Base-by-base conservation (phyloP, 805 yeast species). In the Ogataea thermomethanolica region DNA sequence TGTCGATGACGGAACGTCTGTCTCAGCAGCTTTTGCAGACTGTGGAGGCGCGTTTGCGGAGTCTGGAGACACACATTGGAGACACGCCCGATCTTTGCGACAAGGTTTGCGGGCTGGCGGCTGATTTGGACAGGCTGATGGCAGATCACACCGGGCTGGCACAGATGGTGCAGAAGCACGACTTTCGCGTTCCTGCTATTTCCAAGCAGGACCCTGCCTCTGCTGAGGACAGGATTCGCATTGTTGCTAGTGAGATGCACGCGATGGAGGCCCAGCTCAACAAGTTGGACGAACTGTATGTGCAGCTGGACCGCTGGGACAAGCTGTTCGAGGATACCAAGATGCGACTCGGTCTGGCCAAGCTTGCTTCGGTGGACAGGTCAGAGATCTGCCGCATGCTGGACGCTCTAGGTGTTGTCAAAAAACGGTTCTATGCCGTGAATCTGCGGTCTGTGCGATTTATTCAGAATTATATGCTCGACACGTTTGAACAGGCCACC, bases 401-500 rank as follows among this genome's bases (percentile, higher is more conserved):
- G 31, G 46, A 48, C n/a, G 29, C 38, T 8, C 46, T 46, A 26
- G 29, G 27, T 9, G 9, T 4, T 2, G 9, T 46, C 8, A 44
- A 37, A 21, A 7, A 11, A 1, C 35, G 42, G 13, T 51, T 49
- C 30, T 48, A 49, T 29, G 23, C 12, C 2, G 41, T 50, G n/a
- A 28, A 48, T 12, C 38, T 53, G 21, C 33, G 50, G 25, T 43
- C 54, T 4, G 42, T 50, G n/a, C 35, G 38, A 8, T 22, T 50
- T 6, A 35, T 54, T 24, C 54, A 55, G 32, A 20, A 30, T 7
- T 48, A 48, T 30, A 21, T 56, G 33, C 23, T 53, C 15, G 41
- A 38, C 12, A 35, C 47, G 12, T 49, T 46, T 27, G 52, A 56
- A 24, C 49, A 53, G 26, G 43, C 45, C n/a, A 29, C 38, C 12